Evolutionary conservation across 495 filamentous ascomycete genomes (phyloP), one percentile per base, ranked within the genome.

Genomic region (Trichocladium antarcticum): DNA sequence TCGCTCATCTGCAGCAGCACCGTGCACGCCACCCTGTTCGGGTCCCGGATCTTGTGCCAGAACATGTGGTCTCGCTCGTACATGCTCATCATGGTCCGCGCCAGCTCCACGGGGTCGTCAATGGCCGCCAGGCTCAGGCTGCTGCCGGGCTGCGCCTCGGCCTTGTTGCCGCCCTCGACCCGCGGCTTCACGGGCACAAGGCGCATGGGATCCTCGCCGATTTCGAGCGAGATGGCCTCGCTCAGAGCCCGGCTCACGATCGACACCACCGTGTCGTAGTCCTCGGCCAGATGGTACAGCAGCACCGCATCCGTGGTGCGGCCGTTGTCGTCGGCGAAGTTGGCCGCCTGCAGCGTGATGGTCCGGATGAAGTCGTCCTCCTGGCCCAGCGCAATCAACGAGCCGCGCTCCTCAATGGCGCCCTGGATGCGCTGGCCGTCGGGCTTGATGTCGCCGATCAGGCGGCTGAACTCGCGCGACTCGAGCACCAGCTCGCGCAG

Each of bases 401-500:
- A 74, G 44, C 89, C 78, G n/a, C 89, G 85, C 58, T 89, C 79
- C 67, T 96, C 89, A 56, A 99, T 87, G 10, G 83, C 76, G 38
- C 92, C 92, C 54, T 78, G 80, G 55, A 93, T 83, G 45, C 87
- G 80, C 24, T 74, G 77, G 15, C 92, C 92, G 57, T 95, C 85
- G 7, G 75, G 73, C 48, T 78, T 77, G 50, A 99, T 84, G 59
- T 99, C 93, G 31, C 93, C 92, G 42, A 99, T 82, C 17, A 99
- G 74, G 53, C 85, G 84, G 52, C 89, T 88, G 61, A 95, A 97
- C 61, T 97, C 92, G 47, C 89, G 76, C 10, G 85, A 94, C 68
- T 97, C 92, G 16, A 99, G 74, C 32, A 95, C 85, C 45, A 95
- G 84, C 61, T 97, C 92, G n/a, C 88, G 84, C 47, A 99, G 73